phyloP scores from a whole-genome alignment of 768 basidiomycete species.

The Mycena maculata region DNA sequence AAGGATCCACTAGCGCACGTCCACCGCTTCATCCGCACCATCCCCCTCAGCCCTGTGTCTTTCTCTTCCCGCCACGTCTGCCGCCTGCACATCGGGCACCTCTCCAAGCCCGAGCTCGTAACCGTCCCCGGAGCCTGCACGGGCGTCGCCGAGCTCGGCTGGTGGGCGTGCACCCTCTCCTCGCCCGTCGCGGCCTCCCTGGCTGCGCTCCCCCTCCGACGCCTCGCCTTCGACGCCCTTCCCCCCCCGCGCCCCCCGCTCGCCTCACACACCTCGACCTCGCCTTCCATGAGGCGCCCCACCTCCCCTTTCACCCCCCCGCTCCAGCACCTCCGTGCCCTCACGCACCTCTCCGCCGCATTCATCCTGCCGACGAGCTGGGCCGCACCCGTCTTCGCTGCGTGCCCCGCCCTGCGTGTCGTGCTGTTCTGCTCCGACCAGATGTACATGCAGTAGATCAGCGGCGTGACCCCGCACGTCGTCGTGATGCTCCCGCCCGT shows the following conservation, averaged over 20 bases:
- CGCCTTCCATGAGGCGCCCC: neutral
- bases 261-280: slow-evolving; percentile 28
- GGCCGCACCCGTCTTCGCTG: slow-evolving; percentile 4
- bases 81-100: slow-evolving; percentile 14
- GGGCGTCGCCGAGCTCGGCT: slow-evolving; percentile 26
- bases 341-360: slow-evolving; percentile 23
- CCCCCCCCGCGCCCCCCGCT: no score
- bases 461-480: slow-evolving; percentile 17
- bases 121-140: slow-evolving; percentile 20
- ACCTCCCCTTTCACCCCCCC: neutral
- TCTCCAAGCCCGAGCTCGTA: slow-evolving; percentile 14
- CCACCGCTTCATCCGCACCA: slow-evolving; percentile 25
- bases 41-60: slow-evolving; percentile 6
- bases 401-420: slow-evolving; percentile 18
- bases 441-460: slow-evolving; percentile 3
- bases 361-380: no score
- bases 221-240: slow-evolving; percentile 25
- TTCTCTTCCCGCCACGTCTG: slow-evolving; percentile 29
- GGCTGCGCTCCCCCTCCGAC: neutral
- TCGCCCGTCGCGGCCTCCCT: slow-evolving; percentile 2
- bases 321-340: slow-evolving; percentile 8
- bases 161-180: slow-evolving; percentile 6
- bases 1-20: neutral
- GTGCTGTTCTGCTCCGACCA: slow-evolving; percentile 21
- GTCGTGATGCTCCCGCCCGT: slow-evolving; percentile 23